Percentiles rank a stretch among this genome's conserved stretches.
These are phyloP conservation scores for Solanum lycopersicoides DNA, from an alignment of 257 asterid species.

Conservation along the genomic window DNA sequence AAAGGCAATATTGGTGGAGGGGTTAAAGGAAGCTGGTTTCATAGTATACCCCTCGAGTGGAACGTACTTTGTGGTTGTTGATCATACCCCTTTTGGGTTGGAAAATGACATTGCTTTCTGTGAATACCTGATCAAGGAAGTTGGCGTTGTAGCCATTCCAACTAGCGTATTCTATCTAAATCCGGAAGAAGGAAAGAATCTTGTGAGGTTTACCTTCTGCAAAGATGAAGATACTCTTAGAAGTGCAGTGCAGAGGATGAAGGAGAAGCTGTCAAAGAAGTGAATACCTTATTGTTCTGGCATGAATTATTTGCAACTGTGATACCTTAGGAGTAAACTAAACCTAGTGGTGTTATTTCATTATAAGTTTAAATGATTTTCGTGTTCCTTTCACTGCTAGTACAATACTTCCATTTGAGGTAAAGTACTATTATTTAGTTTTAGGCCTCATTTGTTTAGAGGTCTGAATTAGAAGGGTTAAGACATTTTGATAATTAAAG, in stretches of 20 bases:
- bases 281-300: not conserved
- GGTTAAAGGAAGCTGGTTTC: constrained; percentile 75
- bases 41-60: constrained; percentile 81
- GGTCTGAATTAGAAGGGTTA: not conserved
- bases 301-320: not conserved
- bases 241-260: constrained; percentile 60
- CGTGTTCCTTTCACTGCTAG: not conserved
- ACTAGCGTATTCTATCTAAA: constrained; percentile 84
- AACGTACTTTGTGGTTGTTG: constrained; percentile 84
- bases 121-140: constrained; percentile 85
- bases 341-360: not conserved
- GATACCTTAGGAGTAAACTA: not conserved
- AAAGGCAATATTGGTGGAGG: constrained; percentile 73
- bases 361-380: not conserved
- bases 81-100: constrained; percentile 75
- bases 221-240: constrained; percentile 70
- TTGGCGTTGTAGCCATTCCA: constrained; percentile 91
- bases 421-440: not conserved
- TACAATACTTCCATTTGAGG: not conserved
- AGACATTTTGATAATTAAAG: not conserved
- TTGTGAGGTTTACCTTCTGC: constrained; percentile 96
- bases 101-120: constrained; percentile 76
- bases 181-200: constrained; percentile 90
- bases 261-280: constrained; percentile 42
- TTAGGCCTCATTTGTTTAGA: too few relatives aligned